phyloP scores from a whole-genome alignment of 768 basidiomycete genomes.

The Lactarius psammicola region DNA sequence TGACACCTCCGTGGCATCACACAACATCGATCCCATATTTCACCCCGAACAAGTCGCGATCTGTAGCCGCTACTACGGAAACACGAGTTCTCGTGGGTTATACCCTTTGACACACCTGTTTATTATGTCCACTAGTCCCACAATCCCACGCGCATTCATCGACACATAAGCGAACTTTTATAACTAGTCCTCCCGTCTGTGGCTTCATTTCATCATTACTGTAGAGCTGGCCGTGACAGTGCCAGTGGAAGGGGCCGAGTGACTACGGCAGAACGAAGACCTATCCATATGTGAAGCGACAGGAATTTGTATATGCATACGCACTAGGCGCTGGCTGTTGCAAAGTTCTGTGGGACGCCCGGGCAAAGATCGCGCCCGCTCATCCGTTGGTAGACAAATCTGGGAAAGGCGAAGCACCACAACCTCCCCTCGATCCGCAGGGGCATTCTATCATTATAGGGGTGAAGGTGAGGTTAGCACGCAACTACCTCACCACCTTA shows the following conservation, averaged over 20 bases:
- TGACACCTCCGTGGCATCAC: slow-evolving; percentile 22
- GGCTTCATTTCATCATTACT: background rate
- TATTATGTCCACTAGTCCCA: background rate
- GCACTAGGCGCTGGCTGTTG: slow-evolving; percentile 15
- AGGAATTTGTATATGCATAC: slow-evolving; percentile 14
- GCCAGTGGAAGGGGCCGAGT: background rate
- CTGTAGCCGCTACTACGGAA: slow-evolving; percentile 19
- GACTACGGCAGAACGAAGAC: slow-evolving; percentile 4
- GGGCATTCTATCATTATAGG: background rate
- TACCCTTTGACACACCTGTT: background rate
- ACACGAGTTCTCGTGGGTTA: background rate
- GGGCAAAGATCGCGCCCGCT: slow-evolving; percentile 22
- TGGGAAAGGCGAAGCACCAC: slow-evolving; percentile 7
- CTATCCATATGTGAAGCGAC: slow-evolving; percentile 13
- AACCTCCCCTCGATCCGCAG: slow-evolving; percentile 19
- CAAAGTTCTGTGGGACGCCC: slow-evolving; percentile 7
- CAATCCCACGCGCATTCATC: slow-evolving; percentile 2
- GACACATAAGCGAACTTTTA: slow-evolving; percentile 9
- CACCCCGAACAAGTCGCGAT: slow-evolving; percentile 26
- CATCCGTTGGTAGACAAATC: slow-evolving; percentile 8
- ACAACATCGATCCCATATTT: slow-evolving; percentile 6
- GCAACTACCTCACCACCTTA: slow-evolving; percentile 13
- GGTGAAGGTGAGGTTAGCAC: slow-evolving; percentile 16
- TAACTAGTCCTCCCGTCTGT: background rate
- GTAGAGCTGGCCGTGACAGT: slow-evolving; percentile 4